Percentiles rank a stretch among this genome's conserved stretches.
These are phyloP conservation scores for Blastobotrys raffinosifermentans DNA, from an alignment of 1,139 yeast genomes.

Conservation along the genomic window DNA sequence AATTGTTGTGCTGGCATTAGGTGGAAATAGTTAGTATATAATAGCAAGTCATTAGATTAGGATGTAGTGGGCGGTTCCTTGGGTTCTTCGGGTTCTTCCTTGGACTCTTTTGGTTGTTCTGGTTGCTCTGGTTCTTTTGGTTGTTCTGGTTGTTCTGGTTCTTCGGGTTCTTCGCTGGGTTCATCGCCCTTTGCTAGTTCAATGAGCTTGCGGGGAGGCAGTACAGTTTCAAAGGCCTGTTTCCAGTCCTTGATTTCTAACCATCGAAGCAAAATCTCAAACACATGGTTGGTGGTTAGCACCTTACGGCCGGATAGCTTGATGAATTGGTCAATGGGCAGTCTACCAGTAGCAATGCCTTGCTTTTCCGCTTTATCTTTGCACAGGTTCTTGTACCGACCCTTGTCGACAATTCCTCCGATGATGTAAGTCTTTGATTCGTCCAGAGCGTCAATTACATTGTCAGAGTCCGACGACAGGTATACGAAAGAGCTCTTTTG, in stretches of 20 bases:
- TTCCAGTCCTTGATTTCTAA: constrained; percentile 79
- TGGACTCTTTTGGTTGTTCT: constrained; percentile 9
- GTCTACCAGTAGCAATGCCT: constrained; percentile 66
- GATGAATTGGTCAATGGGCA: constrained; percentile 85
- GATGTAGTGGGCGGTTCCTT: constrained; percentile 11
- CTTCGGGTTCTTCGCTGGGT: constrained; percentile 9
- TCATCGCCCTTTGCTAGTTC: no score
- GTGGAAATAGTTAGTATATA: no score
- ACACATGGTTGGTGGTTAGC: constrained; percentile 89
- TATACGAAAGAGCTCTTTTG: constrained; percentile 47
- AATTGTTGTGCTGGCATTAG: no score
- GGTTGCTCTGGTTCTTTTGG: constrained; percentile 5
- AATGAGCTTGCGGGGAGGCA: constrained; percentile 82
- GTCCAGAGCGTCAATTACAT: constrained; percentile 53
- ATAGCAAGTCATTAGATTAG: no score
- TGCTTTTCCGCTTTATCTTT: constrained; percentile 70
- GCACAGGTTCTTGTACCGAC: constrained; percentile 80
- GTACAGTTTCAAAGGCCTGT: constrained; percentile 70
- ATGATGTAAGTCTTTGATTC: constrained; percentile 72
- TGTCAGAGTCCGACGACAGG: constrained; percentile 82
- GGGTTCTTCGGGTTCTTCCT: constrained; percentile 20
- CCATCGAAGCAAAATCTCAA: constrained; percentile 79
- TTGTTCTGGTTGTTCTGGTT: constrained; percentile 7
- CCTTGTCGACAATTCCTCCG: constrained; percentile 96
- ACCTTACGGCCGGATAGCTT: constrained; percentile 81